Evolutionary conservation across 345 rosid genomes (phyloP), one percentile per base, ranked within the genome.

Genomic region (Gossypium rotundifolium): DNA sequence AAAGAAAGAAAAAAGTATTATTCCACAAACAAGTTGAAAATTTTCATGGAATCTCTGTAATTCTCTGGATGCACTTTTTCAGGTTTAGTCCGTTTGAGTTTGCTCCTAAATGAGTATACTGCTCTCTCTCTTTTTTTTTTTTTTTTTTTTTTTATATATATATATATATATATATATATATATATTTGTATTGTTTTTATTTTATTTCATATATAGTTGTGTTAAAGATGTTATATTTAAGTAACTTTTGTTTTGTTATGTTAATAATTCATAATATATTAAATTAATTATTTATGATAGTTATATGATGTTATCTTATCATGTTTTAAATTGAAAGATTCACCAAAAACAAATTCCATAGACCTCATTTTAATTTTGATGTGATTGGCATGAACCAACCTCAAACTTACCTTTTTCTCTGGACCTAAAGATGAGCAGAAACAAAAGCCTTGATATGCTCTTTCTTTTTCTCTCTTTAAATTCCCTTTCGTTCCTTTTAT

Each of bases 401-500:
- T 84, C 83, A 75, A 79, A 79, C 76, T 27, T 57, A 52, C 60
- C 83, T 75, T 84, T 83, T 63, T 68, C 71, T 74, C 74, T 58
- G 73, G 78, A 72, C 77, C 65, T 79, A 70, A 65, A 65, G 48
- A 74, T 68, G 79, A 79, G 80, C 45, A 73, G 83, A 77, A 48
- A 74, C 53, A 85, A 79, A 83, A 74, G 83, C 88, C 85, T 77
- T 78, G 80, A 75, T 78, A 72, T 73, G 29, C 74, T 71, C 17
- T 65, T 70, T 49, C 74, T 14, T 17, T 53, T 17, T 77, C 78
- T 70, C 63, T 59, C 64, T 59, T 59, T 59, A 11, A 11, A 59
- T 59, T 25, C n/a, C 64, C 40, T 59, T 25, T 64, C 49, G n/a
- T 18, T 64, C 51, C 27, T 16, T 20, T 65, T 44, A 12, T 12